Evolutionary conservation across 2,329 filamentous ascomycete genomes (phyloP), one percentile per base, ranked within the genome.

Genomic region (Colletotrichum tanaceti): DNA sequence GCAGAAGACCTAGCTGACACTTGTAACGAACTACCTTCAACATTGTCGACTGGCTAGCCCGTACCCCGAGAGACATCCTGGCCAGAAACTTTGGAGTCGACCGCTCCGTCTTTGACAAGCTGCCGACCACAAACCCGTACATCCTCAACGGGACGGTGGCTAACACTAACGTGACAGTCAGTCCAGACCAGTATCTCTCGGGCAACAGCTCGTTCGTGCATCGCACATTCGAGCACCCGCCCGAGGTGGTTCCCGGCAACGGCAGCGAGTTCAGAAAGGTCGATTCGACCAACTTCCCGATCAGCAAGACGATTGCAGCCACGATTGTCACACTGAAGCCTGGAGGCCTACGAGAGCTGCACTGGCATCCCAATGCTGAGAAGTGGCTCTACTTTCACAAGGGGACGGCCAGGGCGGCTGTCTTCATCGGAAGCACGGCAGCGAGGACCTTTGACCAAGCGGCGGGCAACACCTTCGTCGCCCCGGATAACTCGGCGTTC

Each of bases 341-440:
- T 0, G 84, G 84, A 46, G 89, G 84, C 1, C 77, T 92, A 47
- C 80, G 90, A 35, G 90, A 92, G 78, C 79, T 92, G 38, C 89
- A 91, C 73, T 92, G 90, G 90, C 89, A 91, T 75, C 89, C 89
- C 1, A 91, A 89, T 73, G 87, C 87, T 5, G 88, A 91, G 72
- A 90, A 92, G 75, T 92, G 90, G 90, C 77, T 92, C 2, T 92
- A 91, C 78, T 92, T 92, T 79, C 88, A 90, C 75, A 80, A 86
- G 68, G 90, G 89, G 28, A 77, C 82, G 2, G 90, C 81, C 0
- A 85, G 86, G 32, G 89, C 89, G 0, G 91, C 89, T 0, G 86
- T 90, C 3, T 92, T 91, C 75, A 87, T 88, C 55, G 90, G 89
- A 7, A 85, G 83, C 73, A 80, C 82, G 13, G 86, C 86, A 63